Evolutionary conservation across 306 rosid species (phyloP), one percentile per base, ranked within the genome.

Genomic region (Ormosia semicastrata): DNA sequence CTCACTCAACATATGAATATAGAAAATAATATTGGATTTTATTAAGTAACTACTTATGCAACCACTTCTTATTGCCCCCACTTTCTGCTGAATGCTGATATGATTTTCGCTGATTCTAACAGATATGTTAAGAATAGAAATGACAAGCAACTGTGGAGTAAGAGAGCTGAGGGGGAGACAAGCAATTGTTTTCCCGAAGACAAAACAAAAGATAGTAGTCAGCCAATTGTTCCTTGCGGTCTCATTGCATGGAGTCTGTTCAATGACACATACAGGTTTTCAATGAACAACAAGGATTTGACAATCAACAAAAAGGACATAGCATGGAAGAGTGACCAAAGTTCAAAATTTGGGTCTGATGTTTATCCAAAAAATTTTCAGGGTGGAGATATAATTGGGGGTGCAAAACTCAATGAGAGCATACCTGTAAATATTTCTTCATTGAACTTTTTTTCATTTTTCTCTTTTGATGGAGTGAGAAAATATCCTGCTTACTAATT

Each of bases 211-310:
- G 57, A 17, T 30, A 34, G 59, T 13, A 34, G 59, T 13, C 72
- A 81, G 43, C 78, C 92, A 33, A 93, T 93, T 82, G 97, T 95
- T 79, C 98, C 98, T 4, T 95, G 98, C 40, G 98, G 97, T 71
- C 98, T 95, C 71, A 83, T 89, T 65, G 97, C 98, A 24, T 95
- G 98, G 98, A 93, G 97, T 88, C 39, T 95, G 63, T 93, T 95
- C 86, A 95, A 95, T 77, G 97, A 95, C 85, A 95, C 97, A 4
- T 93, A 89, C 84, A 84, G 70, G 30, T 90, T 95, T 77, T 85
- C 91, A 62, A 67, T 88, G 82, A 88, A 80, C 56, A 85, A 89
- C 71, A 81, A 75, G 77, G 58, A 15, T 47, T 72, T 93, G 50
- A 63, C 62, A 4, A 84, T 93, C 71, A 86, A 77, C 92, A 93